Conservation (phyloP, 495 filamentous ascomycete species). For the Penicillium salamii region DNA sequence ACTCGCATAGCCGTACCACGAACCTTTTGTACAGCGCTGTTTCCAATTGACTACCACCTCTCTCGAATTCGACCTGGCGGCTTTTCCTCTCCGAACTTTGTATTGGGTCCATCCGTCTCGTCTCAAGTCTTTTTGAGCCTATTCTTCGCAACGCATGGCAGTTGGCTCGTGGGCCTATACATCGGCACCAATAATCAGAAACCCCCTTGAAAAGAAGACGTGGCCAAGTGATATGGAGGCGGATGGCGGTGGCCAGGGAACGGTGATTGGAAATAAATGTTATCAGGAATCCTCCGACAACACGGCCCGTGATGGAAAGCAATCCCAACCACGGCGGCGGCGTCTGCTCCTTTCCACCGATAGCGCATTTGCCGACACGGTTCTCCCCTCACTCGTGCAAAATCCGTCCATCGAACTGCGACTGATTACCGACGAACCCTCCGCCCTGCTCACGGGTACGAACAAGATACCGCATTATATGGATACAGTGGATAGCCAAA, state of each 20-base stretch:
- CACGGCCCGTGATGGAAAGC: slow-evolving; percentile 1
- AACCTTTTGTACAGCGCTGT: no score
- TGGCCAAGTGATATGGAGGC: slow-evolving; percentile 32
- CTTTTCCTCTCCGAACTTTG: neutral
- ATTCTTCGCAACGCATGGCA: slow-evolving; percentile 19
- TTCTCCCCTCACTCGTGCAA: slow-evolving; percentile 39
- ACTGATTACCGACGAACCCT: slow-evolving; percentile 47
- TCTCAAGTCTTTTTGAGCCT: neutral
- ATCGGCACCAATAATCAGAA: slow-evolving; percentile 5
- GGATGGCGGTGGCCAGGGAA: slow-evolving; percentile 23
- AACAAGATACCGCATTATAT: slow-evolving; percentile 48
- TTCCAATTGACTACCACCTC: no score
- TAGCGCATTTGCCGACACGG: slow-evolving; percentile 40
- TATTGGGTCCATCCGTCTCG: neutral
- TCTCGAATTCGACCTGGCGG: neutral
- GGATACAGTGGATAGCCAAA: slow-evolving; percentile 45
- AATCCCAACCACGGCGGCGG: slow-evolving; percentile 28
- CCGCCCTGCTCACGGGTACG: slow-evolving; percentile 39
- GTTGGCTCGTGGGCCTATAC: slow-evolving; percentile 20
- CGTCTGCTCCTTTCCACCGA: slow-evolving; percentile 45
- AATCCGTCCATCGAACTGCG: slow-evolving; percentile 43
- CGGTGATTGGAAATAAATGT: slow-evolving; percentile 15
- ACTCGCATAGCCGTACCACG: slow-evolving; percentile 5
- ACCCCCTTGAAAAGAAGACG: slow-evolving; percentile 12
- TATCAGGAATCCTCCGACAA: slow-evolving; percentile 10